Percentiles rank a stretch among this genome's conserved stretches.
Evolutionary conservation across 176 grass and related monocot genomes (phyloP).

Genomic region (maize (Zea mays)): Zm-B73-REFERENCE-NAM-5.0 NC_050104.1:151110501-151111000

Average conservation of each 20-base stretch:
- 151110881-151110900: slow-evolving; percentile 52
- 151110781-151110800: slow-evolving; percentile 44
- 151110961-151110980: slow-evolving; percentile 44
- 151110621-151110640: slow-evolving; percentile 1
- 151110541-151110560: neutral
- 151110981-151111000: slow-evolving; percentile 36
- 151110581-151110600: neutral
- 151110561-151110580: neutral
- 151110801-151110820: too few species aligned
- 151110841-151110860: slow-evolving; percentile 47
- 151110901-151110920: slow-evolving; percentile 19
- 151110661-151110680: slow-evolving; percentile 14
- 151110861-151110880: slow-evolving; percentile 51
- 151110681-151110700: neutral
- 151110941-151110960: slow-evolving; percentile 52
- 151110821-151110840: slow-evolving; percentile 29
- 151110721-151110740: slow-evolving; percentile 4
- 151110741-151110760: slow-evolving; percentile 1
- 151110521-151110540: neutral
- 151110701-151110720: too few species aligned
- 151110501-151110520: slow-evolving; percentile 37
- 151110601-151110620: neutral
- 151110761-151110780: neutral
- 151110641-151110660: neutral
- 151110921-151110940: slow-evolving; percentile 3